These are phyloP conservation scores for Wickerhamomyces xylosicus DNA, from an alignment of 805 yeast genomes.

Conservation along the genomic window DNA sequence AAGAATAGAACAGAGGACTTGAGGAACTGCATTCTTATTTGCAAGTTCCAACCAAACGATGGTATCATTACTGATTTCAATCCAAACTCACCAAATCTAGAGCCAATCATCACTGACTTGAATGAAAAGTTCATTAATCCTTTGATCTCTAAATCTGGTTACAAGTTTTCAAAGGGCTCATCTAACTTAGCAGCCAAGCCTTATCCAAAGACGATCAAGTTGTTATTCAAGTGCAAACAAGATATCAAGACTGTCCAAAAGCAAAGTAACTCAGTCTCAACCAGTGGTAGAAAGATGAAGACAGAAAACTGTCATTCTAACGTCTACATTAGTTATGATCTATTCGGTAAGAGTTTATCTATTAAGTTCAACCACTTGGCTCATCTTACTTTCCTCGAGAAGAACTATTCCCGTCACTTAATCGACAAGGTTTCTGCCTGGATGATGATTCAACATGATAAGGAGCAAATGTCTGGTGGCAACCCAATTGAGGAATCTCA, in stretches of 20 bases:
- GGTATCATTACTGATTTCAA: slow-evolving; percentile 9
- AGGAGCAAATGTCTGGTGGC: slow-evolving; percentile 3
- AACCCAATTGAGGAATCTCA: not conserved
- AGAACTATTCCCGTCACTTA: slow-evolving; percentile 10
- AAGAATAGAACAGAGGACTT: slow-evolving; percentile 9
- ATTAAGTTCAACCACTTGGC: slow-evolving; percentile 15
- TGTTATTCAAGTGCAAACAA: slow-evolving; percentile 17
- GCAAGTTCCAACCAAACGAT: slow-evolving; percentile 9
- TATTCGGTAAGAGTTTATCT: slow-evolving; percentile 11
- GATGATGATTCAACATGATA: slow-evolving; percentile 3
- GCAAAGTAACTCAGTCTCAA: slow-evolving; percentile 2
- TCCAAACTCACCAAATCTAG: slow-evolving; percentile 9
- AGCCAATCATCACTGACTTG: slow-evolving; percentile 8
- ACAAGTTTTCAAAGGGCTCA: slow-evolving; percentile 15
- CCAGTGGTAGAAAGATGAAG: slow-evolving; percentile 10
- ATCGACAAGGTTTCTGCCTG: slow-evolving; percentile 10
- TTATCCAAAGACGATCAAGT: slow-evolving; percentile 16
- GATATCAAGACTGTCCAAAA: slow-evolving; percentile 16
- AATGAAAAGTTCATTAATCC: slow-evolving; percentile 9
- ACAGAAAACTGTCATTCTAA: slow-evolving; percentile 17
- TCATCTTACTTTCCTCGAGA: slow-evolving; percentile 14
- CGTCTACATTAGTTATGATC: slow-evolving; percentile 16
- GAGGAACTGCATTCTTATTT: slow-evolving; percentile 14
- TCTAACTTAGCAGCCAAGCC: slow-evolving; percentile 14
- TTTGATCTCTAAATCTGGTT: slow-evolving; percentile 14